Conservation (phyloP, 2,329 filamentous ascomycete genomes). For the Aspergillus alliaceus region DNA sequence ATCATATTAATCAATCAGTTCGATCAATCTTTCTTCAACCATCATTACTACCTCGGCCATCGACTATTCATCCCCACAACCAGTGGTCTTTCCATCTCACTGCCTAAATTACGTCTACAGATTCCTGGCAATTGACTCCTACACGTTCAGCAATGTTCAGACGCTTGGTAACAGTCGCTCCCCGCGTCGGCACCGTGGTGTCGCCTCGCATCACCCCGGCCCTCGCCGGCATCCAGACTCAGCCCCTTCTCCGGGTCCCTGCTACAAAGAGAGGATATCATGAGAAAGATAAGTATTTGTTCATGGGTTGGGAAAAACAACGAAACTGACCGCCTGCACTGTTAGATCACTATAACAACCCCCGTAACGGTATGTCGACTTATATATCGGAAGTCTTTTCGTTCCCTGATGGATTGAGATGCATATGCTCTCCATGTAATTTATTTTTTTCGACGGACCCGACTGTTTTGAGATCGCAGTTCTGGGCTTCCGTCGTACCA, state of each 20-base stretch:
- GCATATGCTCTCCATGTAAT: neutral
- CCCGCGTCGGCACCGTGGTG: slow-evolving; percentile 53
- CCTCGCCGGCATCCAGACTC: slow-evolving; percentile 43
- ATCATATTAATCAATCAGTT: slow-evolving; percentile 12
- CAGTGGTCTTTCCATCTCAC: slow-evolving; percentile 12
- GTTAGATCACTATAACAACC: slow-evolving; percentile 79
- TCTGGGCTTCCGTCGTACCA: neutral
- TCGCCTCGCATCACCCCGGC: slow-evolving; percentile 51
- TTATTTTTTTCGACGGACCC: neutral
- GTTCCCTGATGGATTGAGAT: neutral
- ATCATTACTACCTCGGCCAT: neutral
- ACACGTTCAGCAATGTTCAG: slow-evolving; percentile 52
- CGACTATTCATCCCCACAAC: slow-evolving; percentile 9
- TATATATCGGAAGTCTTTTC: neutral
- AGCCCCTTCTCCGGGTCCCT: slow-evolving; percentile 41
- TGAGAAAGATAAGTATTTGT: slow-evolving; percentile 60
- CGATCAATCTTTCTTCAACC: slow-evolving; percentile 12
- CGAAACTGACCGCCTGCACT: slow-evolving; percentile 41
- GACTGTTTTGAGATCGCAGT: neutral
- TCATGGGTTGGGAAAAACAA: neutral
- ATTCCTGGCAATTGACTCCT: neutral
- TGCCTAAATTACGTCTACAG: slow-evolving; percentile 9
- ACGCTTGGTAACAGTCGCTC: slow-evolving; percentile 55
- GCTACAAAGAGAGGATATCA: slow-evolving; percentile 55
- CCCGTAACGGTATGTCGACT: slow-evolving; percentile 59